These are phyloP conservation scores for Asterionellopsis glacialis DNA, from an alignment of 108 stramenopile genomes.

Conservation along the genomic window DNA sequence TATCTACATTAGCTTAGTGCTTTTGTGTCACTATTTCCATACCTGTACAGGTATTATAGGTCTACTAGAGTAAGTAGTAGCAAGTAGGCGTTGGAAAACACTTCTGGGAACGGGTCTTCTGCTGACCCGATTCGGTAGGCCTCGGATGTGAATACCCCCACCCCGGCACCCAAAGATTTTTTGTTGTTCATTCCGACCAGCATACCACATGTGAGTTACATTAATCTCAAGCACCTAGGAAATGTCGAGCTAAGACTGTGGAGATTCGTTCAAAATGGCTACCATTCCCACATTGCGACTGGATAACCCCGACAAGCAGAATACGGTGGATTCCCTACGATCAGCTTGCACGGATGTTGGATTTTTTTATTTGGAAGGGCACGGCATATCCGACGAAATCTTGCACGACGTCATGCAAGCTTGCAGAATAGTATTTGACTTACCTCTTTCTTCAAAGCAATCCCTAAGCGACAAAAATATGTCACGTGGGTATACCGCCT, in stretches of 20 bases:
- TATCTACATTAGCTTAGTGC: no score
- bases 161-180: background rate
- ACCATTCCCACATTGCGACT: conserved; percentile 9
- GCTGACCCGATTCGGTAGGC: no score
- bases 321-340: conserved; percentile 3
- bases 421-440: conserved; percentile 37
- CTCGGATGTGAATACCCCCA: background rate
- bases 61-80: no score
- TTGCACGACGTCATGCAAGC: conserved; percentile 22
- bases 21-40: no score
- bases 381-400: conserved; percentile 16
- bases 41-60: no score
- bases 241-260: background rate
- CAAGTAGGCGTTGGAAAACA: no score
- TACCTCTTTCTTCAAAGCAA: conserved; percentile 36
- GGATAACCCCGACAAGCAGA: background rate
- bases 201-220: background rate
- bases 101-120: no score
- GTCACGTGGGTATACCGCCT: conserved; percentile 54
- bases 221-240: background rate
- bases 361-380: conserved; percentile 28
- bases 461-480: conserved; percentile 29
- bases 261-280: background rate
- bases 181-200: background rate
- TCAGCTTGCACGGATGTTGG: conserved; percentile 19